Evolutionary conservation across 2,329 filamentous ascomycete species (phyloP).

Genomic region (Apiospora aurea): DNA sequence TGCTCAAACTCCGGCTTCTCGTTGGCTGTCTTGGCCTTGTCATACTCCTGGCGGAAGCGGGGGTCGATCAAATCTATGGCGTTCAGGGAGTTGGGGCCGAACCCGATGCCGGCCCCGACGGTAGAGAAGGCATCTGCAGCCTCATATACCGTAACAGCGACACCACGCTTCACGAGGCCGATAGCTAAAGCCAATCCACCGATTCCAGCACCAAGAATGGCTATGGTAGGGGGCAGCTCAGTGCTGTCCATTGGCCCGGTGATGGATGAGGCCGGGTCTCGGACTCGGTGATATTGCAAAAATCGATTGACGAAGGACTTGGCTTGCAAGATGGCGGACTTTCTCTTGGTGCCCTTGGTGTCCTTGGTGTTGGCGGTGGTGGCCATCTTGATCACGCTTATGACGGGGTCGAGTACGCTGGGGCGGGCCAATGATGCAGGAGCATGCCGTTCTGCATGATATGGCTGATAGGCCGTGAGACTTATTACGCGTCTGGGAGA

Average conservation of each 20-base stretch:
- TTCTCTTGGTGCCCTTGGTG: slow-evolving; percentile 20
- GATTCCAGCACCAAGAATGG: slow-evolving; percentile 41
- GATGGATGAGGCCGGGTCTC: background rate
- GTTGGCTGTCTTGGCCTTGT: slow-evolving; percentile 48
- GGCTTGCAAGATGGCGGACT: slow-evolving; percentile 26
- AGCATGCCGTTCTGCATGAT: background rate
- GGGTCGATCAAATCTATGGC: slow-evolving; percentile 51
- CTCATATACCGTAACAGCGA: slow-evolving; percentile 40
- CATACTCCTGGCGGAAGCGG: slow-evolving; percentile 46
- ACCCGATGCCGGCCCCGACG: slow-evolving; percentile 44
- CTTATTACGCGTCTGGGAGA: background rate
- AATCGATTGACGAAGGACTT: slow-evolving; percentile 25
- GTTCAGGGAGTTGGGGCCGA: slow-evolving; percentile 50
- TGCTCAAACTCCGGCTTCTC: slow-evolving; percentile 45
- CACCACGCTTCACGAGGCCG: slow-evolving; percentile 38
- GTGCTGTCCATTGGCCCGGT: slow-evolving; percentile 17
- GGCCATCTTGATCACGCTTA: background rate
- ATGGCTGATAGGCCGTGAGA: background rate
- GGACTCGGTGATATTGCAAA: slow-evolving; percentile 17
- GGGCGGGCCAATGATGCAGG: background rate
- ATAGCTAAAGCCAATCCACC: slow-evolving; percentile 41
- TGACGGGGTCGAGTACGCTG: background rate
- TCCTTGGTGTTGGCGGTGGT: background rate
- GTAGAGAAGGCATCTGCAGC: slow-evolving; percentile 35
- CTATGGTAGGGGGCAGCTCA: slow-evolving; percentile 31